Percentiles rank a stretch among this genome's conserved stretches.
Evolutionary conservation across 495 filamentous ascomycete species (phyloP).

Genomic region (Bacidia gigantensis): DNA sequence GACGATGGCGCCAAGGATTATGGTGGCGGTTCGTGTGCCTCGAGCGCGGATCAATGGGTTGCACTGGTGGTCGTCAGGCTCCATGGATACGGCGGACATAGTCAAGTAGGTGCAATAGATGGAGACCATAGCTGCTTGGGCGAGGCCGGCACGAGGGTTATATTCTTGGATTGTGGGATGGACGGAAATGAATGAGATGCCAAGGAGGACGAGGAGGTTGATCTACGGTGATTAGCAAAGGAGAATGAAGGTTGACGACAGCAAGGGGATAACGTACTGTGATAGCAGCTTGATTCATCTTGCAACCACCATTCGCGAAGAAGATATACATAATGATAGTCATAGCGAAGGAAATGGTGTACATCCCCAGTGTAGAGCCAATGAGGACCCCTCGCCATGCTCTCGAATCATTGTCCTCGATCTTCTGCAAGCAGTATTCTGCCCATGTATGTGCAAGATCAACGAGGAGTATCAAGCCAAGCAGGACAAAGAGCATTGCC

Average conservation of each 20-base stretch:
- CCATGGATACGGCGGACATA: conserved; percentile 97
- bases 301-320: conserved; percentile 70
- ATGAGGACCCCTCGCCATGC: conserved; percentile 78
- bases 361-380: conserved; percentile 89
- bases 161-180: conserved; percentile 82
- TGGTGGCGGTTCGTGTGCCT: conserved; percentile 76
- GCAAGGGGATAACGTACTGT: conserved; percentile 29
- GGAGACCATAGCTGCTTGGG: conserved; percentile 93
- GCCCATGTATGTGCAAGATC: conserved; percentile 98
- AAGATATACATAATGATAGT: conserved; percentile 96
- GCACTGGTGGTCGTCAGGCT: conserved; percentile 87
- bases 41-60: conserved; percentile 84
- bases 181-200: conserved; percentile 70
- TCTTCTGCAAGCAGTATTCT: conserved; percentile 85
- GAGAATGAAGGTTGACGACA: background rate
- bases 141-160: conserved; percentile 85
- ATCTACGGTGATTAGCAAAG: conserved; percentile 34
- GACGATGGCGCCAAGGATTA: conserved; percentile 83
- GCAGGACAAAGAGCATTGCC: conserved; percentile 85
- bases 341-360: conserved; percentile 76
- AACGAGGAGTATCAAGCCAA: conserved; percentile 84
- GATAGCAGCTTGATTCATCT: conserved; percentile 83
- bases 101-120: conserved; percentile 98
- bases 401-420: conserved; percentile 75
- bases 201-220: conserved; percentile 74